These are phyloP conservation scores for Saccharomyces jurei DNA, from an alignment of 805 yeast species.

Conservation along the genomic window DNA sequence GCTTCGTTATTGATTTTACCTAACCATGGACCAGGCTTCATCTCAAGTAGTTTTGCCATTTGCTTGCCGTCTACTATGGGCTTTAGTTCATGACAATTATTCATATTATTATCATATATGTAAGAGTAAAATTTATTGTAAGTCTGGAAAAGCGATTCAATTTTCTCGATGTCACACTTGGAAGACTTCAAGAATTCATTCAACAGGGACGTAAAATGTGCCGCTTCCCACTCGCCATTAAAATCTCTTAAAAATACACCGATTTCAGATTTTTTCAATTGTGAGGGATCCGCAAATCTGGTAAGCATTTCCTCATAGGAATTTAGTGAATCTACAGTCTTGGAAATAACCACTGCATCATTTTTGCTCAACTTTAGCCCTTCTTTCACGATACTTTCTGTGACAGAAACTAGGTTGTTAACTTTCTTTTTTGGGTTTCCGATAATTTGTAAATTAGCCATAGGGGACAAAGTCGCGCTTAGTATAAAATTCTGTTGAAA, in stretches of 20 bases:
- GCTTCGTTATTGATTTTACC: conserved; percentile 45
- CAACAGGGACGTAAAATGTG: conserved; percentile 32
- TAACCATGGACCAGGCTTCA: conserved; percentile 88
- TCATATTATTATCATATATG: conserved; percentile 17
- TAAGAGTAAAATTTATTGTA: conserved; percentile 30
- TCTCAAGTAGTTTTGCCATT: conserved; percentile 40
- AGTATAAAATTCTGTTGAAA: conserved; percentile 17
- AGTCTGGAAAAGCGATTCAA: conserved; percentile 12
- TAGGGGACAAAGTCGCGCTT: conserved; percentile 18
- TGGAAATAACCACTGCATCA: conserved; percentile 45
- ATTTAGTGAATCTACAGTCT: conserved; percentile 32
- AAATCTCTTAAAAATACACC: conserved; percentile 53
- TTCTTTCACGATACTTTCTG: conserved; percentile 50
- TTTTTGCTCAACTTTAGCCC: conserved; percentile 59
- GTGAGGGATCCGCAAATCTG: conserved; percentile 8
- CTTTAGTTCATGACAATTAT: conserved; percentile 36
- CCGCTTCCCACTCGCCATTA: conserved; percentile 44
- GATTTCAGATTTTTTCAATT: conserved; percentile 43
- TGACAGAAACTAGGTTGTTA: conserved; percentile 20
- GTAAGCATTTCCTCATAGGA: conserved; percentile 25
- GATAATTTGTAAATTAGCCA: conserved; percentile 14
- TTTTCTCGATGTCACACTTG: conserved; percentile 6
- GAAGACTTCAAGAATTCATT: conserved; percentile 8
- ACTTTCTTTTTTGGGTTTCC: conserved; percentile 22
- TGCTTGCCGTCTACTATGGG: conserved; percentile 74